Evolutionary conservation across 2,329 filamentous ascomycete species (phyloP).

Genomic region (Colletotrichum ledebouriae): DNA sequence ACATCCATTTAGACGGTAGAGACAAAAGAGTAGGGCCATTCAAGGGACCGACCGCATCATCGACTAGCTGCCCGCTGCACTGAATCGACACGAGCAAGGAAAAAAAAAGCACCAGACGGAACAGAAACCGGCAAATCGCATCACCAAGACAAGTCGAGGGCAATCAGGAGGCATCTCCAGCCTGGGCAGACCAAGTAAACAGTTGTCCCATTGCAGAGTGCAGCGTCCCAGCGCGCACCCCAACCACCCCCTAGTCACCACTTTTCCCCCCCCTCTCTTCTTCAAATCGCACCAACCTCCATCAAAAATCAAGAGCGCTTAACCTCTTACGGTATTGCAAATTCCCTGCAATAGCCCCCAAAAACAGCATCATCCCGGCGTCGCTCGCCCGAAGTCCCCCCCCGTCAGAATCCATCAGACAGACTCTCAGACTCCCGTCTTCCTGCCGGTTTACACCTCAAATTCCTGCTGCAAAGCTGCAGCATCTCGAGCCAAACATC

Average conservation of each 20-base stretch:
- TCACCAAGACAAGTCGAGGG: slow-evolving; percentile 31
- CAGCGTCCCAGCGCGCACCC: slow-evolving; percentile 10
- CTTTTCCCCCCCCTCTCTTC: not conserved
- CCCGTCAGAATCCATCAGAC: slow-evolving; percentile 34
- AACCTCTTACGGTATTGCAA: slow-evolving; percentile 15
- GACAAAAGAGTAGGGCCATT: slow-evolving; percentile 1
- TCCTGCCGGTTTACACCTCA: not conserved
- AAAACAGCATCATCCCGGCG: slow-evolving; percentile 34
- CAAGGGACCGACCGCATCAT: slow-evolving; percentile 3
- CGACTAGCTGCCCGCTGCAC: slow-evolving; percentile 9
- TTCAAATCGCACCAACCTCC: slow-evolving; percentile 1
- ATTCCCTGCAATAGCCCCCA: slow-evolving; percentile 28
- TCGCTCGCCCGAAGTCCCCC: slow-evolving; percentile 40
- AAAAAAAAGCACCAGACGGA: slow-evolving; percentile 28
- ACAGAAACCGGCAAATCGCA: slow-evolving; percentile 36
- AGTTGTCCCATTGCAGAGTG: slow-evolving; percentile 9
- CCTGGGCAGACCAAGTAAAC: slow-evolving; percentile 26
- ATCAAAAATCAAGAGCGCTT: slow-evolving; percentile 29
- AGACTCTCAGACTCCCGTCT: slow-evolving; percentile 37
- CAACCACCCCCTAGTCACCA: slow-evolving; percentile 26
- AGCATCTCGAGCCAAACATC: slow-evolving; percentile 35
- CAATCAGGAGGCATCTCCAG: slow-evolving; percentile 29
- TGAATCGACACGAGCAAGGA: slow-evolving; percentile 4
- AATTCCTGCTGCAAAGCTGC: slow-evolving; percentile 40
- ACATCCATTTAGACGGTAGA: not conserved